These are phyloP conservation scores for Colletotrichum magnum DNA, from an alignment of 2,329 filamentous ascomycete species.

Conservation along the genomic window DNA sequence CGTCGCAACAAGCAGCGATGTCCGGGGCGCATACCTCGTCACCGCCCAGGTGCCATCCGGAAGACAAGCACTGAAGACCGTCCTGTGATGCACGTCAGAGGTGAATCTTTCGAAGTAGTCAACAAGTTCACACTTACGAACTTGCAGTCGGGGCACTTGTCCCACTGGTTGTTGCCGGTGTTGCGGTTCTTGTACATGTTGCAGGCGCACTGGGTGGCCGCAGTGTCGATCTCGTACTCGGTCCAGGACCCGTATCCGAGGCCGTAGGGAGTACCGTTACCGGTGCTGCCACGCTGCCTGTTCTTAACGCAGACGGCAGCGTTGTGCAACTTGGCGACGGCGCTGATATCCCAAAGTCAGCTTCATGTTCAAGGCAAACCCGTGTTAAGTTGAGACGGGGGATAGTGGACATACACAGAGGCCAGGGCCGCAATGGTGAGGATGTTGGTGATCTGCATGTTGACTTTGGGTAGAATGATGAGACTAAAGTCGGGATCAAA, in stretches of 20 bases:
- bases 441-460: conserved; percentile 30
- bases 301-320: conserved; percentile 22
- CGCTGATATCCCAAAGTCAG: conserved; percentile 15
- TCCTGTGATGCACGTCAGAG: conserved; percentile 8
- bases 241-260: conserved; percentile 27
- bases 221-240: conserved; percentile 28
- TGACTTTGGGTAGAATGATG: background rate
- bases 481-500: background rate
- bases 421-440: conserved; percentile 15
- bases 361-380: too few relatives aligned
- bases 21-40: conserved; percentile 30
- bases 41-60: conserved; percentile 39
- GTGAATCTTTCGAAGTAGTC: background rate
- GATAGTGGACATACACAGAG: conserved; percentile 12
- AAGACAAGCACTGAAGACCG: conserved; percentile 35
- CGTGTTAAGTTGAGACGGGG: background rate
- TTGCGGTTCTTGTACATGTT: conserved; percentile 36
- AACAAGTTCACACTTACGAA: conserved; percentile 2
- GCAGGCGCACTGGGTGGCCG: conserved; percentile 39
- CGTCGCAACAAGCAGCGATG: background rate
- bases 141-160: conserved; percentile 40
- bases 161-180: conserved; percentile 42
- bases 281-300: conserved; percentile 14
- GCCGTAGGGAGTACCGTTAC: conserved; percentile 29
- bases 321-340: conserved; percentile 23